Conservation (phyloP, 371 early-diverging fungal species). For the Mortierella sp. region DNA sequence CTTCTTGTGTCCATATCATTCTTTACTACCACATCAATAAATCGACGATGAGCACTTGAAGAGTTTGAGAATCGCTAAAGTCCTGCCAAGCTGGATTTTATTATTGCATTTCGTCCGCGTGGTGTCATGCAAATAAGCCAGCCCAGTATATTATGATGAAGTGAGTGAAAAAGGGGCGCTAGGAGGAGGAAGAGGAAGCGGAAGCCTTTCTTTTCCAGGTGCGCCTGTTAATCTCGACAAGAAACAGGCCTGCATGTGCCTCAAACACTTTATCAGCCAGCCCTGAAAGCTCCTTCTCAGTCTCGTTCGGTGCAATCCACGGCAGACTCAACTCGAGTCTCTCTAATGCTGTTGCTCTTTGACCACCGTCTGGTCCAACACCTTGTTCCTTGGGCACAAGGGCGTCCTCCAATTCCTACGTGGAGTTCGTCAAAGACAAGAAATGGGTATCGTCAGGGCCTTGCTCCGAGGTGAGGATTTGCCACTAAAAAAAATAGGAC, state of each 20-base stretch:
- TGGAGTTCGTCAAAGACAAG: not conserved
- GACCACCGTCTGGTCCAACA: not conserved
- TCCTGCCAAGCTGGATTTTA: too few relatives aligned
- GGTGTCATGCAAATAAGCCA: too few relatives aligned
- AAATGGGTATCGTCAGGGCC: not conserved
- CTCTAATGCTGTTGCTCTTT: constrained; percentile 18
- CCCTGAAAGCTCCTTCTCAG: not conserved
- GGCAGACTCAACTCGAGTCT: constrained; percentile 11
- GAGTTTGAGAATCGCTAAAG: too few relatives aligned
- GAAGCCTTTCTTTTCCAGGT: constrained; percentile 17
- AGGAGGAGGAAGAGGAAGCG: not conserved
- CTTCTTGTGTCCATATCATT: too few relatives aligned
- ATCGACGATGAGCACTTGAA: too few relatives aligned
- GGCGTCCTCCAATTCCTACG: constrained; percentile 25
- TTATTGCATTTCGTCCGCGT: too few relatives aligned
- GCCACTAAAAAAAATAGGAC: not conserved
- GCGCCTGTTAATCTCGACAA: constrained; percentile 30
- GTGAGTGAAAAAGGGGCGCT: not conserved
- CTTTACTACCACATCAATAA: too few relatives aligned
- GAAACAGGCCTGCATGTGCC: not conserved
- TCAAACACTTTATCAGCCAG: constrained; percentile 10
- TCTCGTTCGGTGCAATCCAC: constrained; percentile 24
- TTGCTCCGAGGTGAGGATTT: not conserved
- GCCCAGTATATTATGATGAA: not conserved
- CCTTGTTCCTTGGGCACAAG: not conserved